phyloP scores from a whole-genome alignment of 495 filamentous ascomycete genomes.

The Penicillium fimorum region DNA sequence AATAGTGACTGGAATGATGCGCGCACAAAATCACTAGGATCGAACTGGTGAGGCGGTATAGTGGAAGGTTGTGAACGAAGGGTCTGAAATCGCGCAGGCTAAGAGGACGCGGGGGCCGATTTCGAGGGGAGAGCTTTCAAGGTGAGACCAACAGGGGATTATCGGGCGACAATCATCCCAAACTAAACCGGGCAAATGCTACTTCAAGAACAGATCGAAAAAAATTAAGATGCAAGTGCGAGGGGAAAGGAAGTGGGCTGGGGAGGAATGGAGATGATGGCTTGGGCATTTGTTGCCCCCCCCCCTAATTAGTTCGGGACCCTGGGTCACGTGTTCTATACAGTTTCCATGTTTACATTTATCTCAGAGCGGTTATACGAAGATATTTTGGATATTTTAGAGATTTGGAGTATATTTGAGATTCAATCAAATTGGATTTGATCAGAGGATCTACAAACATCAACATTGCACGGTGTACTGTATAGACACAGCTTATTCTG shows the following conservation, averaged over 20 bases:
- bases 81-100: conserved; percentile 16
- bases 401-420: background rate
- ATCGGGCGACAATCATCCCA: conserved; percentile 3
- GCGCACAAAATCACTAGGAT: conserved; percentile 6
- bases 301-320: conserved; percentile 6
- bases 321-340: conserved; percentile 20
- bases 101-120: conserved; percentile 21
- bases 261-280: conserved; percentile 26
- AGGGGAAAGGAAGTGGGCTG: conserved; percentile 23
- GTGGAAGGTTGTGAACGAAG: conserved; percentile 5
- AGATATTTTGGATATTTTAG: background rate
- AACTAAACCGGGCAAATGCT: background rate
- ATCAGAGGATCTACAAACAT: background rate
- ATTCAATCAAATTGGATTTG: background rate
- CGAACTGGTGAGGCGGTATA: background rate
- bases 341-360: background rate
- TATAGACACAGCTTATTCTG: background rate
- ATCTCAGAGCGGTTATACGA: too few species aligned
- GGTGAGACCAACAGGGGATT: conserved; percentile 5
- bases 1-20: conserved; percentile 1
- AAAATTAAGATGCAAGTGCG: conserved; percentile 7
- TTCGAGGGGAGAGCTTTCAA: conserved; percentile 19
- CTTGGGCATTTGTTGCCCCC: conserved; percentile 23
- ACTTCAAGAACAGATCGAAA: background rate
- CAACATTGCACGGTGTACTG: background rate